Conservation (phyloP, 169 alveolate genomes). For the Plasmodium vinckei region DNA sequence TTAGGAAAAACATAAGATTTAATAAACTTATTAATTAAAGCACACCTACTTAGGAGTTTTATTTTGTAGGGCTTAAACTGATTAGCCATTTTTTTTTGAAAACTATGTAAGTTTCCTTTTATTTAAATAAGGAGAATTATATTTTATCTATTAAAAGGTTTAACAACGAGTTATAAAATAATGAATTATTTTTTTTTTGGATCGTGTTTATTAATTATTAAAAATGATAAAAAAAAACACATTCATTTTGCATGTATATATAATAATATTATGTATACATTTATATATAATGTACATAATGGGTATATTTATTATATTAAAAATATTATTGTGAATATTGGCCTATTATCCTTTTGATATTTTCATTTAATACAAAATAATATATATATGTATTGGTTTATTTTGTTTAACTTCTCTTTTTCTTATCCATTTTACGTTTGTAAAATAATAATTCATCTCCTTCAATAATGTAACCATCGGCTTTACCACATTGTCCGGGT, state of each 20-base stretch:
- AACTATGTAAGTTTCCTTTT: constrained; percentile 15
- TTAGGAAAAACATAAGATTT: no score
- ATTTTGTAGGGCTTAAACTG: no score
- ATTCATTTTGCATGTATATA: no score
- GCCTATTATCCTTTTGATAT: no score
- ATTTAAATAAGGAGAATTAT: constrained; percentile 17
- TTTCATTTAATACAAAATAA: no score
- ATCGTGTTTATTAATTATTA: constrained; percentile 21
- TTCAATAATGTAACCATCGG: constrained; percentile 98
- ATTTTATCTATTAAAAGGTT: constrained; percentile 41
- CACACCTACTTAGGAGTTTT: no score
- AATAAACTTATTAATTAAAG: no score
- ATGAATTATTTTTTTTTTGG: constrained; percentile 2
- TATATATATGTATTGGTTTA: no score
- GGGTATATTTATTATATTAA: no score
- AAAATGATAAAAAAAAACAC: constrained; percentile 26
- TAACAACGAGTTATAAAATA: constrained; percentile 7
- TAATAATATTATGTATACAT: no score
- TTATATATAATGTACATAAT: no score
- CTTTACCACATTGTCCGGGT: constrained; percentile 98
- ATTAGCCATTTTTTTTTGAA: neutral
- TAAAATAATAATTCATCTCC: constrained; percentile 98
- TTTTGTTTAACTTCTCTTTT: constrained; percentile 88
- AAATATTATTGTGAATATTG: no score
- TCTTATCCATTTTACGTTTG: constrained; percentile 97